phyloP scores from a whole-genome alignment of 2,329 filamentous ascomycete genomes.

The Fusarium papillatum region DNA sequence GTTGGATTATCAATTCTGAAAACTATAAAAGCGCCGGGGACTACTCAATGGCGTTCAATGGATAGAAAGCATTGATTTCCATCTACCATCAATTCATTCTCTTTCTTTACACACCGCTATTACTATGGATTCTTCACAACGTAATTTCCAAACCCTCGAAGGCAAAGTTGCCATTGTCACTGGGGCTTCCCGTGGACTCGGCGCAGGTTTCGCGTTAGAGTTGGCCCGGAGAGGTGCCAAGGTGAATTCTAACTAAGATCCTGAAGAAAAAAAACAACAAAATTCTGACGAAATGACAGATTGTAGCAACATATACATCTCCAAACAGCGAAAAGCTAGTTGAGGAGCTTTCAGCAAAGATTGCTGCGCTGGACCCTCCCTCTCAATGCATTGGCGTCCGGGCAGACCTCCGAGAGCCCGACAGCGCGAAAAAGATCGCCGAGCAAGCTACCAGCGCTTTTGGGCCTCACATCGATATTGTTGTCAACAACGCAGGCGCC shows the following conservation, averaged over 20 bases:
- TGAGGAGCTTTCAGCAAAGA: constrained; percentile 12
- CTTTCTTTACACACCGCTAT: neutral
- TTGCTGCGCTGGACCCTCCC: constrained; percentile 4
- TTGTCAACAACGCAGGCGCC: constrained; percentile 29
- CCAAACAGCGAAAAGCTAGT: constrained; percentile 13
- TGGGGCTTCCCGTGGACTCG: constrained; percentile 29
- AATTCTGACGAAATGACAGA: neutral
- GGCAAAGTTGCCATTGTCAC: constrained; percentile 30
- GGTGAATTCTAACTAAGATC: neutral
- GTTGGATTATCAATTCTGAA: neutral
- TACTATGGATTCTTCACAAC: constrained; percentile 6
- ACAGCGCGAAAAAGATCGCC: constrained; percentile 4
- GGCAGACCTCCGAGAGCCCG: constrained; percentile 16
- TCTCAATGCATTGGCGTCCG: constrained; percentile 20
- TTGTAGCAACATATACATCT: constrained; percentile 33
- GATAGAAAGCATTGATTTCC: neutral
- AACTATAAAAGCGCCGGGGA: neutral
- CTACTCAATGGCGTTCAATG: neutral
- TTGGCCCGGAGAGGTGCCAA: constrained; percentile 29
- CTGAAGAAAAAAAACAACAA: neutral
- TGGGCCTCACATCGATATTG: constrained; percentile 16
- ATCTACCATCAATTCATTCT: neutral
- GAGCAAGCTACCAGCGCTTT: constrained; percentile 1
- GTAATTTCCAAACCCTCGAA: constrained; percentile 22
- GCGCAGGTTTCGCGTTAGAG: constrained; percentile 25